Evolutionary conservation across 345 rosid species (phyloP).

Genomic region (Gossypium raimondii): DNA sequence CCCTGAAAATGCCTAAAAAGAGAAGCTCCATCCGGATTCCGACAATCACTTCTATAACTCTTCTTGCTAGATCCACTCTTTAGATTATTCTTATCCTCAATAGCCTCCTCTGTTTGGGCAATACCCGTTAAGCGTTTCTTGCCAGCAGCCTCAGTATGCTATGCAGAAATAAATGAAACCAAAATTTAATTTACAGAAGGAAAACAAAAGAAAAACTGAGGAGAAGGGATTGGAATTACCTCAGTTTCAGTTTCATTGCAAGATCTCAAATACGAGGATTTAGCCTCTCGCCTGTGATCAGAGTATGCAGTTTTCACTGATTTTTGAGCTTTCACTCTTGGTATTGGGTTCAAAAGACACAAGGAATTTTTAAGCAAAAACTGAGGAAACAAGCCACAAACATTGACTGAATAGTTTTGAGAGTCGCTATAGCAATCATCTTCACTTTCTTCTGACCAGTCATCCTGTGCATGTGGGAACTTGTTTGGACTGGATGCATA

Average conservation of each 20-base stretch:
- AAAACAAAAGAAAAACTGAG: background rate
- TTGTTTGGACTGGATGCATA: constrained; percentile 25
- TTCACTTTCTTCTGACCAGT: constrained; percentile 37
- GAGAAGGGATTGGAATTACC: constrained; percentile 27
- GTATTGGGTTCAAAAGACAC: constrained; percentile 54
- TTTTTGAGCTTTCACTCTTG: constrained; percentile 41
- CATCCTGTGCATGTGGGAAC: constrained; percentile 23
- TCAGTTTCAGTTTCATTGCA: constrained; percentile 30
- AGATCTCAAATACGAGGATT: constrained; percentile 32
- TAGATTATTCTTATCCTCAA: constrained; percentile 29
- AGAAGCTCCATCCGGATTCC: constrained; percentile 30
- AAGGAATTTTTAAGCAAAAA: constrained; percentile 60
- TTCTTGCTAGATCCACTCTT: constrained; percentile 18
- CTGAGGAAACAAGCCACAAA: constrained; percentile 77
- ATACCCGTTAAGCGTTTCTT: constrained; percentile 18
- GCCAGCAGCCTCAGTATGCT: constrained; percentile 29
- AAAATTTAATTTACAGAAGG: background rate
- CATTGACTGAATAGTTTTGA: constrained; percentile 36
- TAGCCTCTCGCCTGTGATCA: constrained; percentile 37
- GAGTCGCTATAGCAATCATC: constrained; percentile 32
- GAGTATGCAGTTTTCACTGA: constrained; percentile 24
- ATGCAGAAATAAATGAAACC: background rate
- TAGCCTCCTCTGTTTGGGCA: constrained; percentile 13
- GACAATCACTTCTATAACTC: constrained; percentile 9
- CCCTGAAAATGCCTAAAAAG: constrained; percentile 27